Conservation (phyloP, 2,329 filamentous ascomycete genomes). For the Bipolaris zeicola region DNA sequence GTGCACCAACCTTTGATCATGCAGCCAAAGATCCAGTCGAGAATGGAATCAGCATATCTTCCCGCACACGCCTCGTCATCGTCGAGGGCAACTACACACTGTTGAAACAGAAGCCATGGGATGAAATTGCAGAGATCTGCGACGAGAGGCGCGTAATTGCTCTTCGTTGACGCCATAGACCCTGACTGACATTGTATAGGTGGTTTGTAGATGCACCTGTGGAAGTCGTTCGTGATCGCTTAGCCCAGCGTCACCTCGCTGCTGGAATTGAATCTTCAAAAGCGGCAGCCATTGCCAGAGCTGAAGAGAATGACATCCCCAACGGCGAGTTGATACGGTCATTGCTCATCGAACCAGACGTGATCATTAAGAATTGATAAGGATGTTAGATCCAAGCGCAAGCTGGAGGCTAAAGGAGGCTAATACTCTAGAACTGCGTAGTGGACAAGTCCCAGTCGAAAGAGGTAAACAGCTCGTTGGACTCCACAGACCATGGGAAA, state of each 20-base stretch:
- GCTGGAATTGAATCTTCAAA: conserved; percentile 31
- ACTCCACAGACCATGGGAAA: conserved; percentile 35
- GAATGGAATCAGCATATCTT: conserved; percentile 26
- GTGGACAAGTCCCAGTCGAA: conserved; percentile 34
- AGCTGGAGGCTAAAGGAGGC: not conserved
- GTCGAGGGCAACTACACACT: conserved; percentile 38
- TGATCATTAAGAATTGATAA: conserved; percentile 25
- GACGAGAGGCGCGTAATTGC: conserved; percentile 23
- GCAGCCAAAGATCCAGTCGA: conserved; percentile 30
- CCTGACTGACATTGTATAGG: conserved; percentile 14
- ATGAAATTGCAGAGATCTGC: conserved; percentile 21
- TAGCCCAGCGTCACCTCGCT: conserved; percentile 30
- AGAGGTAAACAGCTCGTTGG: conserved; percentile 32
- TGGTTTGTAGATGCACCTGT: conserved; percentile 34
- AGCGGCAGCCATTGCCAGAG: conserved; percentile 26
- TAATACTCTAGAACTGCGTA: conserved; percentile 17
- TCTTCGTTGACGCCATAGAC: not conserved
- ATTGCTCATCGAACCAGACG: conserved; percentile 25
- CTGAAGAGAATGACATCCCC: conserved; percentile 34
- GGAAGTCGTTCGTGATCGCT: conserved; percentile 21
- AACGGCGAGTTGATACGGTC: conserved; percentile 32
- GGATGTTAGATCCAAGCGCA: not conserved
- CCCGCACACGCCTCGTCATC: conserved; percentile 28
- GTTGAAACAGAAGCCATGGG: conserved; percentile 29
- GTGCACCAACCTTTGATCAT: conserved; percentile 35